Conservation (phyloP, 148 eudicot genomes). For the Limonium bicolor region DNA sequence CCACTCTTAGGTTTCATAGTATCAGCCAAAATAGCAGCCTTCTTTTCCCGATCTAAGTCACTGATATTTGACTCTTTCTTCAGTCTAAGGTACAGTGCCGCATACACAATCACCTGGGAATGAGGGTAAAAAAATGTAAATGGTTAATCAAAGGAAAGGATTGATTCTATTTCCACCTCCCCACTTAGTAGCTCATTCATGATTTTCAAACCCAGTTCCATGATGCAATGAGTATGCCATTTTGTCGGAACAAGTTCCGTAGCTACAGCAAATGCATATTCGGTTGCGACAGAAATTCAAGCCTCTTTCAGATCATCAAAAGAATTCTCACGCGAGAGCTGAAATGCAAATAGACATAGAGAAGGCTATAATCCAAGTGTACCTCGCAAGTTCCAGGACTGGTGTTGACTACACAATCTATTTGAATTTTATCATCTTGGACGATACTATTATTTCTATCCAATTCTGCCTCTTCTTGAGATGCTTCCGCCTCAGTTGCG, state of each 20-base stretch:
- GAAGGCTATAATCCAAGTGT: constrained; percentile 7
- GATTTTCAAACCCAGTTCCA: too few species aligned
- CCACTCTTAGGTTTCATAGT: constrained; percentile 32
- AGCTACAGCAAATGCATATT: too few species aligned
- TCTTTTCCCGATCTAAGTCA: constrained; percentile 18
- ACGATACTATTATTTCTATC: constrained; percentile 13
- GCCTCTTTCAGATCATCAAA: too few species aligned
- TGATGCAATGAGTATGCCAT: too few species aligned
- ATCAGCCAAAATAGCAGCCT: constrained; percentile 42
- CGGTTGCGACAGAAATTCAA: too few species aligned
- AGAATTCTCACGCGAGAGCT: too few species aligned
- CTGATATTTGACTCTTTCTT: constrained; percentile 13
- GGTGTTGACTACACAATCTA: constrained; percentile 56
- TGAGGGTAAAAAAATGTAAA: constrained; percentile 9
- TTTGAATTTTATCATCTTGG: constrained; percentile 44
- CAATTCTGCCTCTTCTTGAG: constrained; percentile 20
- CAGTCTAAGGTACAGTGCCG: constrained; percentile 62
- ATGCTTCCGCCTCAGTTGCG: constrained; percentile 17
- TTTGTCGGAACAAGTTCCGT: too few species aligned
- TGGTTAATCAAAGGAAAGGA: background rate
- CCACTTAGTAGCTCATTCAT: too few species aligned
- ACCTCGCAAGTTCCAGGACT: constrained; percentile 98
- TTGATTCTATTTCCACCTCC: background rate
- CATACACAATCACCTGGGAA: constrained; percentile 42
- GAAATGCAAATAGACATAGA: too few species aligned